phyloP scores from a whole-genome alignment of 1,139 yeast species.

The Pichia sp. region DNA sequence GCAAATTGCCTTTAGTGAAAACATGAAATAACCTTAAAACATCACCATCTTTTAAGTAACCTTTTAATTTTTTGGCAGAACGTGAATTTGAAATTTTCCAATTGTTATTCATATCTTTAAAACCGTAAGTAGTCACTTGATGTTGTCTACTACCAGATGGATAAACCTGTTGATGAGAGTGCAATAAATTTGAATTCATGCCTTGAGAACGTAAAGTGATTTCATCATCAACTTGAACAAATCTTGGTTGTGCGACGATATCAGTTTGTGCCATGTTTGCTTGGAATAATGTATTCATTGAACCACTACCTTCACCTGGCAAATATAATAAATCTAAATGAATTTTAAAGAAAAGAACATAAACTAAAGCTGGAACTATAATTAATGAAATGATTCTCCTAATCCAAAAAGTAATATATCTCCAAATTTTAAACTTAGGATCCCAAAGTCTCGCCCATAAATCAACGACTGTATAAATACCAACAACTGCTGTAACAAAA shows the following conservation, averaged over 20 bases:
- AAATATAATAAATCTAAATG: slow-evolving; percentile 72
- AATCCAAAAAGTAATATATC: slow-evolving; percentile 44
- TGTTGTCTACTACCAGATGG: slow-evolving; percentile 73
- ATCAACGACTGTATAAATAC: slow-evolving; percentile 77
- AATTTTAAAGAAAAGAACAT: slow-evolving; percentile 64
- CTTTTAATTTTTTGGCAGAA: slow-evolving; percentile 9
- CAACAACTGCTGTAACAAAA: slow-evolving; percentile 77
- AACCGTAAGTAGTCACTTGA: slow-evolving; percentile 73
- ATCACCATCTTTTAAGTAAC: slow-evolving; percentile 42
- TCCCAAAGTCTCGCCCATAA: slow-evolving; percentile 55
- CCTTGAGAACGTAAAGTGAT: slow-evolving; percentile 72
- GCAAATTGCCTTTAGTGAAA: slow-evolving; percentile 48
- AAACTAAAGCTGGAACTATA: slow-evolving; percentile 65
- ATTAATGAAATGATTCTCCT: slow-evolving; percentile 63
- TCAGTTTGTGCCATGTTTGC: slow-evolving; percentile 54
- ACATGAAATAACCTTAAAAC: slow-evolving; percentile 51
- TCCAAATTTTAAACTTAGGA: slow-evolving; percentile 32
- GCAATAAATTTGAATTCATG: slow-evolving; percentile 59
- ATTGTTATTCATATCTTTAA: slow-evolving; percentile 61
- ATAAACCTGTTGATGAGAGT: slow-evolving; percentile 61
- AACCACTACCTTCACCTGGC: slow-evolving; percentile 76
- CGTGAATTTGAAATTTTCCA: slow-evolving; percentile 51
- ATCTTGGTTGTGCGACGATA: slow-evolving; percentile 51
- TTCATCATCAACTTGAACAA: slow-evolving; percentile 54
- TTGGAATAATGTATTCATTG: slow-evolving; percentile 66